These are phyloP conservation scores for Botrytis porri DNA, from an alignment of 2,329 filamentous ascomycete genomes.

Conservation along the genomic window DNA sequence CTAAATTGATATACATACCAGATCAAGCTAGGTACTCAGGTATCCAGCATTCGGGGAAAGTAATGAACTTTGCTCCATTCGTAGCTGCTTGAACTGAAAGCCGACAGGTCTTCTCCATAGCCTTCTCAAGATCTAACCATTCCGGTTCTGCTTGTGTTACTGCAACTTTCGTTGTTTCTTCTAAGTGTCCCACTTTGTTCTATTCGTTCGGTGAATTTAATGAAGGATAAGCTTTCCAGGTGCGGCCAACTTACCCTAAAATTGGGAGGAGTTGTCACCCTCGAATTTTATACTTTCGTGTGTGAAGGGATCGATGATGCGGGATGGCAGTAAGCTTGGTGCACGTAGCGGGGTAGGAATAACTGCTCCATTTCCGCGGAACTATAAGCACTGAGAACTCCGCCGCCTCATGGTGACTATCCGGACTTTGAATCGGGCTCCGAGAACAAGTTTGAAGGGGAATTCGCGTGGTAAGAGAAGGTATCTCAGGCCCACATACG, in stretches of 20 bases:
- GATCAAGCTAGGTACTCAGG: constrained; percentile 12
- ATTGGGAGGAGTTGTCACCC: no score
- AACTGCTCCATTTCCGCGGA: not conserved
- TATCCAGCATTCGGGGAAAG: constrained; percentile 51
- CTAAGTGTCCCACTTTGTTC: not conserved
- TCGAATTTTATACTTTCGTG: not conserved
- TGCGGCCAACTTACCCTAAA: not conserved
- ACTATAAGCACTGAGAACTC: not conserved
- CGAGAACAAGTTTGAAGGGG: not conserved
- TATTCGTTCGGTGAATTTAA: not conserved
- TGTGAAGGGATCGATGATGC: not conserved
- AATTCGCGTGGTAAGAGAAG: not conserved
- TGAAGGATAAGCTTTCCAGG: not conserved
- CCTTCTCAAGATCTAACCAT: constrained; percentile 55
- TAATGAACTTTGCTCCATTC: constrained; percentile 52
- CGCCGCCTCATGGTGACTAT: no score
- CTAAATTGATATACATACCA: not conserved
- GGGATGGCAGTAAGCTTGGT: not conserved
- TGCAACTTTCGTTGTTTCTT: constrained; percentile 36
- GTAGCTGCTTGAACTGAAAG: constrained; percentile 54
- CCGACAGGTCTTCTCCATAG: constrained; percentile 53
- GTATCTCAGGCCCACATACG: not conserved
- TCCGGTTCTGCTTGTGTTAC: constrained; percentile 56
- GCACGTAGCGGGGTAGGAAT: not conserved
- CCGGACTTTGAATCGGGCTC: not conserved